phyloP scores from a whole-genome alignment of 345 rosid species.

The Pistacia atlantica region DNA sequence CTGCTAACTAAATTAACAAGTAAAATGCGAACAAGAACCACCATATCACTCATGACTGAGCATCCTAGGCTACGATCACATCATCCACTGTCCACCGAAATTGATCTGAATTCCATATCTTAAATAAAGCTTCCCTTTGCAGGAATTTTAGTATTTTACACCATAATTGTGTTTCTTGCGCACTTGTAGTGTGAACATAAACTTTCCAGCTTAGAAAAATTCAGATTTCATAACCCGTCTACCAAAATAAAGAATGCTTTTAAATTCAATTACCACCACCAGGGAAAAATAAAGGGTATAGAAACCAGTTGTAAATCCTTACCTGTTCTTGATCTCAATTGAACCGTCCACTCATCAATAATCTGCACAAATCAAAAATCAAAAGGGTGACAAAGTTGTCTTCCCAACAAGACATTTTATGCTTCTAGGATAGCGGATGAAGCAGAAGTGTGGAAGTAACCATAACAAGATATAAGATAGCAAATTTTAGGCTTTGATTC shows the following conservation, averaged over 20 bases:
- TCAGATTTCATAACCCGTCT: not conserved
- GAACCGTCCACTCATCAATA: slow-evolving; percentile 83
- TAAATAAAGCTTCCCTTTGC: not conserved
- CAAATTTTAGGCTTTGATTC: slow-evolving; percentile 19
- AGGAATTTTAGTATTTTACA: not conserved
- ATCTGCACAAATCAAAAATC: slow-evolving; percentile 43
- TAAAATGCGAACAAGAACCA: too few relatives aligned
- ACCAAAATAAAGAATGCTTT: not conserved
- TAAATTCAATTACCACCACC: not conserved
- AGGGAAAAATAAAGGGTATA: not conserved
- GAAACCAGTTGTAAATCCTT: slow-evolving; percentile 14
- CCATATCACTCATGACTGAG: too few relatives aligned
- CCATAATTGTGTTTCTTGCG: not conserved
- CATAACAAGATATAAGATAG: not conserved
- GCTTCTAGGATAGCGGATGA: not conserved
- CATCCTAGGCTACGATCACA: not conserved
- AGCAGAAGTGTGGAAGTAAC: not conserved
- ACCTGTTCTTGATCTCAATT: slow-evolving; percentile 76
- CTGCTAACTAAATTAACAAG: not conserved
- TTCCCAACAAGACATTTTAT: not conserved
- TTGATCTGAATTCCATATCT: not conserved
- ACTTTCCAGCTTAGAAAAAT: not conserved
- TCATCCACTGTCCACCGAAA: not conserved
- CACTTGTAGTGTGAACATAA: not conserved
- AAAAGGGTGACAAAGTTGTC: slow-evolving; percentile 11